A percentile compares a stretch with the other conserved stretches of the same genome.
Evolutionary conservation across 192 early-diverging fungal genomes (phyloP).

Genomic region (Blastocladiella britannica): DNA sequence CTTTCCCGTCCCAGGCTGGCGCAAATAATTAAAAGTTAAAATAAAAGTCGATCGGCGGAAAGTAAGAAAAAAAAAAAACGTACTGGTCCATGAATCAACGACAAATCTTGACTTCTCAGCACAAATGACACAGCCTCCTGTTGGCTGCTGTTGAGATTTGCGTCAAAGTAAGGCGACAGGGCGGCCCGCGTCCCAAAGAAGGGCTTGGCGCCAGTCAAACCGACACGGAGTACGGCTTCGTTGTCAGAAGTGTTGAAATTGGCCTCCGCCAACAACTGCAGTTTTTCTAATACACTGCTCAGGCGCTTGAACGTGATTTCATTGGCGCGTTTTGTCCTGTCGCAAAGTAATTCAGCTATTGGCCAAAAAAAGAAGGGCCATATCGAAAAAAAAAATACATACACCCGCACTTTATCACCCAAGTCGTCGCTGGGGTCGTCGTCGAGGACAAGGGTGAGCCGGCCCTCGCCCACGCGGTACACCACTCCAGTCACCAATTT

Average conservation of each 20-base stretch:
- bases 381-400: too few species aligned
- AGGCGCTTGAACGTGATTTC: slow-evolving; percentile 19
- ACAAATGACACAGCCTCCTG: slow-evolving; percentile 41
- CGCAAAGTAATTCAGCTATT: too few species aligned
- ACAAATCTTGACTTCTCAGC: slow-evolving; percentile 35
- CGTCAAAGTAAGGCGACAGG: slow-evolving; percentile 25
- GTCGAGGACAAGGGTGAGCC: slow-evolving; percentile 39
- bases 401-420: slow-evolving; percentile 32
- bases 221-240: slow-evolving; percentile 14
- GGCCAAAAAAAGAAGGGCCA: too few species aligned
- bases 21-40: slow-evolving; percentile 1
- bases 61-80: slow-evolving; percentile 11
- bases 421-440: slow-evolving; percentile 37
- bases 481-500: slow-evolving; percentile 25
- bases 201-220: slow-evolving; percentile 26
- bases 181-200: slow-evolving; percentile 5
- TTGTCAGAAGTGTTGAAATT: slow-evolving; percentile 1
- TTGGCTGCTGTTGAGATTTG: slow-evolving; percentile 46
- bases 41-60: background rate
- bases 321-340: too few species aligned
- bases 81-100: slow-evolving; percentile 71
- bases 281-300: slow-evolving; percentile 11
- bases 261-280: slow-evolving; percentile 10
- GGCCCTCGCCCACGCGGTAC: slow-evolving; percentile 26
- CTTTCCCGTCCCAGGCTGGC: slow-evolving; percentile 45